These are phyloP conservation scores for Mycena polygramma DNA, from an alignment of 768 basidiomycete genomes.

Conservation along the genomic window DNA sequence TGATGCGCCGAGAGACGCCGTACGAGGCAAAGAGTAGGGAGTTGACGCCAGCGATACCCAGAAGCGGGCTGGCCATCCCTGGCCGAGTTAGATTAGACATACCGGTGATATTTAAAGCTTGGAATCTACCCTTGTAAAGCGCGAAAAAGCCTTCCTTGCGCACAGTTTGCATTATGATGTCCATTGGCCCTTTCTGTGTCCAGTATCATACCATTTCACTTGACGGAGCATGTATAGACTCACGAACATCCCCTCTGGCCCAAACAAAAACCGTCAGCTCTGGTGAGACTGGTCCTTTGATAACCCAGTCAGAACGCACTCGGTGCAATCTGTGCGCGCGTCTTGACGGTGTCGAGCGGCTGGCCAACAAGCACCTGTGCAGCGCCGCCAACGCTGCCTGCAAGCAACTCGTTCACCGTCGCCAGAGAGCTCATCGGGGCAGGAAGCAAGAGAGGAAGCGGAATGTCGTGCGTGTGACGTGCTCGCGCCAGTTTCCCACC, in stretches of 20 bases:
- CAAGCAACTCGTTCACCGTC: constrained; percentile 85
- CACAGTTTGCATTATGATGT: constrained; percentile 86
- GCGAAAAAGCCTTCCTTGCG: constrained; percentile 93
- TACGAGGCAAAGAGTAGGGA: constrained; percentile 95
- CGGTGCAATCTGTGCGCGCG: constrained; percentile 88
- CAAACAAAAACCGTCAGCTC: too few relatives aligned
- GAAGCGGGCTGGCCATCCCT: constrained; percentile 93
- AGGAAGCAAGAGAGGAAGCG: not conserved
- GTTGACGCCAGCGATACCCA: constrained; percentile 97
- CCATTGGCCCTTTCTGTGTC: constrained; percentile 91
- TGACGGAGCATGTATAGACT: constrained; percentile 46
- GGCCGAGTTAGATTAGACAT: not conserved
- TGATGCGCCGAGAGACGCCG: constrained; percentile 79
- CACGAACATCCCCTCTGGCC: constrained; percentile 88
- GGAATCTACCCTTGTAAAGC: constrained; percentile 86
- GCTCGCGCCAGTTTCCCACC: not conserved
- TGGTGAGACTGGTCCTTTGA: not conserved
- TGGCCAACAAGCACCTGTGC: constrained; percentile 97
- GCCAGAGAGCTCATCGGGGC: constrained; percentile 50
- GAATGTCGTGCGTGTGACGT: constrained; percentile 20
- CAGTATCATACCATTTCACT: not conserved
- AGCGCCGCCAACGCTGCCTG: constrained; percentile 93
- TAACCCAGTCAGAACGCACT: constrained; percentile 60
- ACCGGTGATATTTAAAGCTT: not conserved
- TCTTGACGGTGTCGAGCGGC: constrained; percentile 90